Evolutionary conservation across 805 yeast species (phyloP), one percentile per base, ranked within the genome.

Genomic region (Candida dajiaensis): DNA sequence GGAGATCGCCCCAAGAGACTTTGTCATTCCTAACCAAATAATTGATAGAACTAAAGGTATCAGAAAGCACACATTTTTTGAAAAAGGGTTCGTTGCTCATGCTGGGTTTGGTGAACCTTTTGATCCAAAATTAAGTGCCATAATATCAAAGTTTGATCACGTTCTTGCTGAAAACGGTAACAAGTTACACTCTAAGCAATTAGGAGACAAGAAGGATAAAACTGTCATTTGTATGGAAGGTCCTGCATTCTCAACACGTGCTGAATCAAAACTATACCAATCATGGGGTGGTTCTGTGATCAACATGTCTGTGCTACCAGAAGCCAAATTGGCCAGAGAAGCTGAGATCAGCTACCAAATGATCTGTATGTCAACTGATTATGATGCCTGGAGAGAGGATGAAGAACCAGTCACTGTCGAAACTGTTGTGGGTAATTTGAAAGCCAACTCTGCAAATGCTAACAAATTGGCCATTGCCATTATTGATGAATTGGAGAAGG

Each of bases 341-440:
- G 97, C 98, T 40, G 99, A 94, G 68, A 83, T 94, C 54, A 77
- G 96, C 25, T 94, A 94, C 69, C 98, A 92, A 68, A 94, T 94
- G 97, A 78, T 94, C 53, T 94, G 99, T 69, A 94, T 94, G 99
- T 84, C 96, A 1, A 94, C 99, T 4, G 99, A 94, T 67, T 94
- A 94, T 68, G 99, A 94, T 64, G 95, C 99, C 21, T 94, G 99
- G 99, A 86, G 89, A 63, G 95, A 85, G 59, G 80, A 78, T 45
- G 98, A 83, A 63, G 97, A 92, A 61, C 92, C 98, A 3, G 99
- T 94, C 41, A 90, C 98, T 9, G 98, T 94, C n/a, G 97, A 90
- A 69, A 85, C 95, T 5, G 97, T 94, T 38, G 89, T 94, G 43
- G 89, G 95, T 46, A 87, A 94, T 65, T 76, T 92, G 63, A 78